Base-by-base conservation (phyloP, 129 eudicot genomes). In the Dittrichia graveolens region DNA sequence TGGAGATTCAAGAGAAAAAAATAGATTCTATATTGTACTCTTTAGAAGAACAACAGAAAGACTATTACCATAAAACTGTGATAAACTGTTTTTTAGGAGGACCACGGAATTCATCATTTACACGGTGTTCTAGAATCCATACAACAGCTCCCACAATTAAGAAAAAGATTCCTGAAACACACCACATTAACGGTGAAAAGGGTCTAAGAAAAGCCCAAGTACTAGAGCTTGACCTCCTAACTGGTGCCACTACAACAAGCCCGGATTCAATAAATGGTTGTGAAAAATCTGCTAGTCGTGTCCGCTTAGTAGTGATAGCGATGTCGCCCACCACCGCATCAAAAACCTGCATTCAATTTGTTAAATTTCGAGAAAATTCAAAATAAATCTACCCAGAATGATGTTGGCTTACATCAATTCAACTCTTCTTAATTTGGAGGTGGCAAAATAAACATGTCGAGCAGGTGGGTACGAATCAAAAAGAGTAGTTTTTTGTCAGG, bases 61-160 rank as follows among this genome's bases (percentile, higher is more conserved):
- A 48, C 65, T 78, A 85, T 78, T 45, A 87, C 93, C 96, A 90
- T 66, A 90, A 55, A 61, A 85, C 76, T 8, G 96, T 90, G 71
- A 81, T 71, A 35, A 90, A 6, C 48, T 90, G 96, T 55, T 78
- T 70, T 42, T 60, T 80, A 34, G 96, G 93, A 50, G 94, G 87
- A 34, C 96, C 94, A 5, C 96, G 94, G 54, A 90, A 90, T 18
- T 87, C 88, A 72, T 90, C 94, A 31, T 90, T 90, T 14, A 80
- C 40, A 65, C 91, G 84, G 65, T 90, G 96, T 78, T 90, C 96
- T 79, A 90, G 78, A 69, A 80, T 79, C 94, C 94, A 87, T 24
- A 90, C 79, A 52, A 85, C 91, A 24, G 67, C 67, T 59, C 94
- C 94, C 53, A 88, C 82, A 43, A 80, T 39, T 38, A 88, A 52